Evolutionary conservation across 2,329 filamentous ascomycete genomes (phyloP).

Genomic region (Raffaelea deltoideospora): DNA sequence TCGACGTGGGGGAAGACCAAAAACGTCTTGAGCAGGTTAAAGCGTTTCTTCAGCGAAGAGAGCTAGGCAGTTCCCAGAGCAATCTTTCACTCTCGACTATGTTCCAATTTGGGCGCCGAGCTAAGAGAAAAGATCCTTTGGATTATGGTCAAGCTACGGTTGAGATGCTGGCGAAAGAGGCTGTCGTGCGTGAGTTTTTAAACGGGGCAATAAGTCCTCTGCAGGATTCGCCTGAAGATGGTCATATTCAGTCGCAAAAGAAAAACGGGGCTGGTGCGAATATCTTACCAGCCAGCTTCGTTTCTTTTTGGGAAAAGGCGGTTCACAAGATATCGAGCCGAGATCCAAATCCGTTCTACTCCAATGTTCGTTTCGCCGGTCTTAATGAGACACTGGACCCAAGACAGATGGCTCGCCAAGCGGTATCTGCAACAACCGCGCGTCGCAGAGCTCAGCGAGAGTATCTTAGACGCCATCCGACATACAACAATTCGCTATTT

Average conservation of each 20-base stretch:
- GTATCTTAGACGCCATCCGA: conserved; percentile 73
- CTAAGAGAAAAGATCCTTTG: conserved; percentile 60
- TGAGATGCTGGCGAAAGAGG: conserved; percentile 93
- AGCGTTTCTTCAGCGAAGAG: conserved; percentile 82
- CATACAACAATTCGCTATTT: conserved; percentile 84
- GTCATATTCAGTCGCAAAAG: conserved; percentile 13
- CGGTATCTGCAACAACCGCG: conserved; percentile 66
- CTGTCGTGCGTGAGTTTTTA: conserved; percentile 86
- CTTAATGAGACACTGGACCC: conserved; percentile 71
- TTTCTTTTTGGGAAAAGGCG: conserved; percentile 46
- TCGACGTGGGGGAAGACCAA: conserved; percentile 95
- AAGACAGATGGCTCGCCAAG: conserved; percentile 76
- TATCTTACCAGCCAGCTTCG: conserved; percentile 42
- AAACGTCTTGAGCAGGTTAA: conserved; percentile 95
- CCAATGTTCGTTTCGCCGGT: conserved; percentile 52
- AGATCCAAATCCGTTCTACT: conserved; percentile 93
- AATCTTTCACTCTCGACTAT: conserved; percentile 66
- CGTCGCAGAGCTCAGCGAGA: conserved; percentile 81
- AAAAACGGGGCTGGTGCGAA: conserved; percentile 15
- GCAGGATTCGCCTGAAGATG: conserved; percentile 16
- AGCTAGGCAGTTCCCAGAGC: conserved; percentile 55
- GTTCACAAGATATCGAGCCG: conserved; percentile 39
- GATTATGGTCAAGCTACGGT: conserved; percentile 85
- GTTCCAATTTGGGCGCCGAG: conserved; percentile 45
- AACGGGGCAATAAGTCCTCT: conserved; percentile 49